Base-by-base conservation (phyloP, 192 early-diverging fungal species). In the Oehlia diaphana region DNA sequence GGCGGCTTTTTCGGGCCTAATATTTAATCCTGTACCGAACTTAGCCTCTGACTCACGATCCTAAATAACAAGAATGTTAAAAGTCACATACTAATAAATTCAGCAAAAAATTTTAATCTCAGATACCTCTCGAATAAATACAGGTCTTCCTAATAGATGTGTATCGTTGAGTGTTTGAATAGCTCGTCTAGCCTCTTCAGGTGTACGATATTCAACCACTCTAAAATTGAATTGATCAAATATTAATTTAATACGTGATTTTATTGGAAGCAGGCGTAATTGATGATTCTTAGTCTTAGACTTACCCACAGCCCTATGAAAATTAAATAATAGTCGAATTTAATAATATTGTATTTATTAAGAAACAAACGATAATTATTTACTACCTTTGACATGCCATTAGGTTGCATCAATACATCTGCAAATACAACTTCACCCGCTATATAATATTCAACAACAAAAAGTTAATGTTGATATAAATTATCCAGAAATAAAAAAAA, bases 351-450 rank as follows among this genome's bases (percentile, higher is more conserved):
- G 8, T 42, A 42, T 4, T 42, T 37, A 9, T n/a, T 39, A 42
- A 14, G 12, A 39, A 42, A 21, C 13, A 14, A 31, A 10, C 3
- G 21, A 73, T n/a, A 50, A 53, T 50, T 74, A 26, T 26, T 62
- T 3, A 12, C 44, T 68, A 89, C 92, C 83, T 92, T 93, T 23
- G 93, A 94, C 19, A 90, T 86, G 62, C 92, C 92, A 63, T 82
- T 86, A 12, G 84, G 81, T 64, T 80, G 70, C 50, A 87, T 85
- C 44, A 94, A 72, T n/a, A 95, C 87, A 82, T 95, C 92, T 19
- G 92, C 94, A 86, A 90, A 89, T 12, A 93, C 84, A 14, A 95
- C 93, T 67, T 92, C 88, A 67, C 94, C 94, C 63, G 87, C 93
- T 94, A 71, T 14, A 35, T 74, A 47, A 31, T 8, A 42, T 8